Conservation (phyloP, 495 filamentous ascomycete genomes). For the Penicillium argentinense region DNA sequence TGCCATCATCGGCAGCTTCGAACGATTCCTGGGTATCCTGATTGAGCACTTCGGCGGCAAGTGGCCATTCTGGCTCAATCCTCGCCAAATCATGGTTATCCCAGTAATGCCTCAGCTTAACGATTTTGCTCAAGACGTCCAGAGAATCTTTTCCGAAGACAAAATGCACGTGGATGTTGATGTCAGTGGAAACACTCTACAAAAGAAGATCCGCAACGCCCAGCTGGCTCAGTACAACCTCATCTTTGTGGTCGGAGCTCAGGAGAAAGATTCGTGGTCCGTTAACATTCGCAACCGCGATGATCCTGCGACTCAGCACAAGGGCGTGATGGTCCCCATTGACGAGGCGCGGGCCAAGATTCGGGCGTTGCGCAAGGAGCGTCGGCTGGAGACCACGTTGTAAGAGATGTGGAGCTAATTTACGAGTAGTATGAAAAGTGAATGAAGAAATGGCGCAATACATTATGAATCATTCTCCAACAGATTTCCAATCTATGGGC, state of each 20-base stretch:
- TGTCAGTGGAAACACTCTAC: slow-evolving; percentile 84
- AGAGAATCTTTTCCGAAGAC: slow-evolving; percentile 48
- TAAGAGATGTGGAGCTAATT: slow-evolving; percentile 17
- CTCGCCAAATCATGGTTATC: slow-evolving; percentile 86
- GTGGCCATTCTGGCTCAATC: slow-evolving; percentile 98
- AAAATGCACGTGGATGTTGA: slow-evolving; percentile 84
- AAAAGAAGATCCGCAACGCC: slow-evolving; percentile 91
- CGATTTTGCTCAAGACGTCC: slow-evolving; percentile 85
- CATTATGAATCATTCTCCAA: no score
- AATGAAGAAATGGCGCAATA: slow-evolving; percentile 14
- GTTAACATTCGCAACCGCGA: slow-evolving; percentile 93
- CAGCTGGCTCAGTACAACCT: slow-evolving; percentile 92
- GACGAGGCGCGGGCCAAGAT: slow-evolving; percentile 79
- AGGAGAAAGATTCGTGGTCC: slow-evolving; percentile 71
- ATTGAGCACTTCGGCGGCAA: slow-evolving; percentile 95
- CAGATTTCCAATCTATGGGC: no score
- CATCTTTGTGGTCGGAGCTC: slow-evolving; percentile 83
- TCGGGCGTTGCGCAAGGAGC: slow-evolving; percentile 63
- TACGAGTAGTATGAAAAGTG: slow-evolving; percentile 15
- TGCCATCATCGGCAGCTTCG: slow-evolving; percentile 89
- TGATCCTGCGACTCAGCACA: slow-evolving; percentile 76
- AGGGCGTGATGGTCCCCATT: slow-evolving; percentile 68
- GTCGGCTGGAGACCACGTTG: slow-evolving; percentile 54
- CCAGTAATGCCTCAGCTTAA: slow-evolving; percentile 84
- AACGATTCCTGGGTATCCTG: slow-evolving; percentile 92